Conservation (phyloP, 169 alveolate species). For the Theileria parva region DNA sequence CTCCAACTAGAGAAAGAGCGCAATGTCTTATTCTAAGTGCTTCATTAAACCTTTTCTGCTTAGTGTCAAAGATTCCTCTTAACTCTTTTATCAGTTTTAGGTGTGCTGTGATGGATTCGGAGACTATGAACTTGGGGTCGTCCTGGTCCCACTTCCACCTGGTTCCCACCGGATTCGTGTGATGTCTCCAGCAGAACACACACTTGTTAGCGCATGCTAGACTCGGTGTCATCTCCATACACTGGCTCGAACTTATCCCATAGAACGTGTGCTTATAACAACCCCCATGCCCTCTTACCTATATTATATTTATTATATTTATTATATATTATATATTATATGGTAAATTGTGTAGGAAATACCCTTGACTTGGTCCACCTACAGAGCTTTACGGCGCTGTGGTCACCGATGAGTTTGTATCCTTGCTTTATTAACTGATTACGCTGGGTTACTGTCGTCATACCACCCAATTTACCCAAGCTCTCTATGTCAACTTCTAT, state of each 20-base stretch:
- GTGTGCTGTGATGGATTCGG: slow-evolving; percentile 70
- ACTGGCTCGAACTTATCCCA: slow-evolving; percentile 85
- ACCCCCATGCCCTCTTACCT: slow-evolving; percentile 86
- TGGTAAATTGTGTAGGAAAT: too few relatives aligned
- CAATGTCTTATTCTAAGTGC: slow-evolving; percentile 78
- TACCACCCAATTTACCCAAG: slow-evolving; percentile 38
- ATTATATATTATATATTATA: not conserved
- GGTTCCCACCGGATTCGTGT: slow-evolving; percentile 85
- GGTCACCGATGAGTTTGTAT: slow-evolving; percentile 84
- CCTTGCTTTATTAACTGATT: slow-evolving; percentile 72
- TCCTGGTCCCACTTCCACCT: slow-evolving; percentile 86
- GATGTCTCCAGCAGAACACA: slow-evolving; percentile 91
- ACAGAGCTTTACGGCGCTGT: slow-evolving; percentile 88
- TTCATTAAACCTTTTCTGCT: slow-evolving; percentile 65
- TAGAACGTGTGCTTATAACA: slow-evolving; percentile 89
- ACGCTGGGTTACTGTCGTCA: slow-evolving; percentile 70
- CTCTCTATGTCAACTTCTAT: slow-evolving; percentile 69
- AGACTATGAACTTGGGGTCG: slow-evolving; percentile 75
- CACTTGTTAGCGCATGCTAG: slow-evolving; percentile 91
- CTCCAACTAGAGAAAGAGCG: slow-evolving; percentile 88
- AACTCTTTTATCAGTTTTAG: slow-evolving; percentile 70
- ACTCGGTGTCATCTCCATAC: slow-evolving; percentile 90
- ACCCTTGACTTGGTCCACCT: slow-evolving; percentile 86
- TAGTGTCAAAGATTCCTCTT: slow-evolving; percentile 70
- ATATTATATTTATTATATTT: not conserved